Percentiles rank a stretch among this genome's conserved stretches.
Conservation (phyloP, 495 filamentous ascomycete species). For the Penicillium daleae region DNA sequence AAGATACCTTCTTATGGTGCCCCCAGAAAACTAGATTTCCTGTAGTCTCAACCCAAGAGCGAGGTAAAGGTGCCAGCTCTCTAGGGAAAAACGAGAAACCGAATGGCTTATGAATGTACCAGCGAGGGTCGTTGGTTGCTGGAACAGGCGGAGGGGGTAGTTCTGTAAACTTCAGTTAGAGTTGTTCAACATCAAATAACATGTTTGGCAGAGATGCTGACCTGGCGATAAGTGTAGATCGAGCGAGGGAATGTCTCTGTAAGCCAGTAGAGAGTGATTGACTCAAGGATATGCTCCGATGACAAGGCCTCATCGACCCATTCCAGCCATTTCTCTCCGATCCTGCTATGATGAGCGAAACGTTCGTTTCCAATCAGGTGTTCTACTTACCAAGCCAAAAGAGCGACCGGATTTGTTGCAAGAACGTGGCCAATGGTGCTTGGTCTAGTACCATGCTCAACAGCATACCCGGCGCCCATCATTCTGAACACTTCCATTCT, state of each 20-base stretch:
- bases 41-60: conserved; percentile 53
- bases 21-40: conserved; percentile 53
- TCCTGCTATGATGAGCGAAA: conserved; percentile 38
- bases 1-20: conserved; percentile 45
- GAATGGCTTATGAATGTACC: conserved; percentile 57
- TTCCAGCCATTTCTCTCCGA: conserved; percentile 69
- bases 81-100: conserved; percentile 61
- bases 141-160: conserved; percentile 27
- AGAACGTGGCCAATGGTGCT: conserved; percentile 65
- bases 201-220: conserved; percentile 17
- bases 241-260: conserved; percentile 59
- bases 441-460: conserved; percentile 62
- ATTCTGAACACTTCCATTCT: conserved; percentile 37
- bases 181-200: background rate
- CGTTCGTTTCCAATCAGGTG: background rate
- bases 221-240: conserved; percentile 60
- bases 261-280: conserved; percentile 67
- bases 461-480: conserved; percentile 55
- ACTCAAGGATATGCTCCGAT: conserved; percentile 58
- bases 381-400: conserved; percentile 62
- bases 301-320: conserved; percentile 61
- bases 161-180: conserved; percentile 17
- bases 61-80: conserved; percentile 56
- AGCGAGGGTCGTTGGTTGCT: conserved; percentile 30
- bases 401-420: conserved; percentile 58